A percentile compares a stretch with the other conserved stretches of the same genome.
phyloP scores from a whole-genome alignment of 305 asterid genomes.

The Andrographis paniculata region DNA sequence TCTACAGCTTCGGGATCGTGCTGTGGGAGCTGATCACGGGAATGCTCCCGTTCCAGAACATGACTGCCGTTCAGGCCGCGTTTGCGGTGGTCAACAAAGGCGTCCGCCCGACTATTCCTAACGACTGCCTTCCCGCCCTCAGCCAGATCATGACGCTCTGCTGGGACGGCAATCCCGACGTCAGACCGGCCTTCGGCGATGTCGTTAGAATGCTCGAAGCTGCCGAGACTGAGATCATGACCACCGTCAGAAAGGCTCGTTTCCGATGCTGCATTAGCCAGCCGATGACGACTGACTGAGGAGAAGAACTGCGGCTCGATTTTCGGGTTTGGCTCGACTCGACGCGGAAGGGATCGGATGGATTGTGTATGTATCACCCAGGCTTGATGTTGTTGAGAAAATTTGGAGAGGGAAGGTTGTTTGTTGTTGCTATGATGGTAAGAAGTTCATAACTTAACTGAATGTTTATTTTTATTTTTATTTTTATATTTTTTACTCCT shows the following conservation, averaged over 20 bases:
- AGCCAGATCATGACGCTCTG: conserved; percentile 52
- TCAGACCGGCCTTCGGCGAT: conserved; percentile 47
- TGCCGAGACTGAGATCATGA: conserved; percentile 50
- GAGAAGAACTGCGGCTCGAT: no score
- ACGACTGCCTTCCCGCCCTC: conserved; percentile 48
- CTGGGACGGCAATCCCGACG: conserved; percentile 52
- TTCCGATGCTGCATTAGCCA: conserved; percentile 64
- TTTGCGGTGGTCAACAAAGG: conserved; percentile 65
- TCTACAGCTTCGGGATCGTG: conserved; percentile 67
- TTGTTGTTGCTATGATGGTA: no score
- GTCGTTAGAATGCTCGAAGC: conserved; percentile 58
- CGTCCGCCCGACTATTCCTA: conserved; percentile 47
- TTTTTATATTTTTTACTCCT: no score
- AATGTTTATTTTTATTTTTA: no score
- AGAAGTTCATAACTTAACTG: no score
- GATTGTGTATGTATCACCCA: background rate
- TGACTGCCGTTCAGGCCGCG: conserved; percentile 72
- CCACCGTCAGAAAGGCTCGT: conserved; percentile 53
- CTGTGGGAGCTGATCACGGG: conserved; percentile 67
- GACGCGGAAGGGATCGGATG: no score
- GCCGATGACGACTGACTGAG: conserved; percentile 82
- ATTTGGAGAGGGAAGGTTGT: conserved; percentile 33
- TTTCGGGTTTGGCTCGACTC: no score
- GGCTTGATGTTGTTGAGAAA: background rate
- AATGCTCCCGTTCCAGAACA: conserved; percentile 62